phyloP scores from a whole-genome alignment of 345 rosid genomes.

The Eucalyptus tenuipes region DNA sequence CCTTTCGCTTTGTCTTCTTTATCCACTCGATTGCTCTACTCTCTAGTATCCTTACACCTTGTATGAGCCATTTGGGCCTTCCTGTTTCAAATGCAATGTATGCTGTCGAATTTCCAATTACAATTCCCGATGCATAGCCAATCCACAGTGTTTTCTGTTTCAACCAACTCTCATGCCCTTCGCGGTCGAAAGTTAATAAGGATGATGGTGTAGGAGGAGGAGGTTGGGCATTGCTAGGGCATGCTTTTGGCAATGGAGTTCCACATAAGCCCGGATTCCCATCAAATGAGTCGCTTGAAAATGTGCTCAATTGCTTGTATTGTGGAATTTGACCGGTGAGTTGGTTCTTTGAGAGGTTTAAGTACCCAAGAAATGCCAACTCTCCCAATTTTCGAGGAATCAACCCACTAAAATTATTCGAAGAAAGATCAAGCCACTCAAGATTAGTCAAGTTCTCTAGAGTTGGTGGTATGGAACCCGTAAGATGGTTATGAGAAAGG shows the following conservation, averaged over 20 bases:
- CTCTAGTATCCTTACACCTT: not conserved
- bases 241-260: not conserved
- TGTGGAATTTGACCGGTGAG: not conserved
- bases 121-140: not conserved
- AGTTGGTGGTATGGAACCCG: accelerated
- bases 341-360: not conserved
- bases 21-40: not conserved
- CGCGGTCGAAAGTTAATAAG: accelerated
- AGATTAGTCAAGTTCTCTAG: not conserved
- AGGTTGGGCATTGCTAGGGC: not conserved
- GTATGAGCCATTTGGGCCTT: not conserved
- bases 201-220: not conserved
- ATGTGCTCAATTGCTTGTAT: not conserved
- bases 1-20: not conserved
- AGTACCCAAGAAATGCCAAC: not conserved
- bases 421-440: not conserved
- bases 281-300: not conserved
- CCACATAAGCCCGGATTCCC: not conserved
- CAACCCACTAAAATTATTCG: not conserved
- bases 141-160: not conserved
- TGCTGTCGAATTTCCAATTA: accelerated
- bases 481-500: not conserved
- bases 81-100: not conserved
- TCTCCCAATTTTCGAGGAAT: not conserved
- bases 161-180: not conserved